Evolutionary conservation across 768 basidiomycete species (phyloP), one percentile per base, ranked within the genome.

Genomic region (Tulasnella sp.): DNA sequence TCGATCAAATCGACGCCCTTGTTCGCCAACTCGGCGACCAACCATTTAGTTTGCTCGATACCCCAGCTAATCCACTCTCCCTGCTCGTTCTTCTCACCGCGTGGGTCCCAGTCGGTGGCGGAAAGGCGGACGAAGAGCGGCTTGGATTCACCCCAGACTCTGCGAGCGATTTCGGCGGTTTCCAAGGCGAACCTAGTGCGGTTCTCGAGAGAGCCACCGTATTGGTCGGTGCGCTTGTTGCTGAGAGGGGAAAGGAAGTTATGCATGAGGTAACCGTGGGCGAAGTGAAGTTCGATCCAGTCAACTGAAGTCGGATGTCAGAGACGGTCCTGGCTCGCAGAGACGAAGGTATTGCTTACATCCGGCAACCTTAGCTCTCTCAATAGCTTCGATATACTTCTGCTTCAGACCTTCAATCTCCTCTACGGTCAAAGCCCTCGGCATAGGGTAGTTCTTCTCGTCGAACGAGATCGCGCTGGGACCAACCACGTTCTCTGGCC

Each of bases 1-100:
- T 96, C 93, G 73, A 96, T 83, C n/a, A 96, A 84, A 82, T 95
- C 94, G 16, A 94, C 86, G 10, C 91, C 92, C 5, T 90, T 80
- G 76, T 89, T 86, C 81, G 88, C 83, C 81, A 94, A 82, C 82
- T 89, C 87, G 18, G 87, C 86, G 2, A 86, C 86, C 40, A 90
- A 86, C 44, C 90, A 81, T 42, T 86, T 90, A 82, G 88, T 92
- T 83, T 95, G 94, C 82, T 93, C 90, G 74, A 93, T 85, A 15
- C 93, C 93, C 92, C 93, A 93, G 74, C 89, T 87, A 78, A 86
- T 86, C 88, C 88, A 93, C 75, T 84, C 83, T 18, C 88, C 90
- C 26, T 88, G 82, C 15, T 87, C 87, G 84, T 85, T 88, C 82
- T 86, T 87, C 84, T 89, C 92, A 0, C 90, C 88, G 1, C 88